phyloP scores from a whole-genome alignment of 139 green algal species.

The Penium margaritaceum region DNA sequence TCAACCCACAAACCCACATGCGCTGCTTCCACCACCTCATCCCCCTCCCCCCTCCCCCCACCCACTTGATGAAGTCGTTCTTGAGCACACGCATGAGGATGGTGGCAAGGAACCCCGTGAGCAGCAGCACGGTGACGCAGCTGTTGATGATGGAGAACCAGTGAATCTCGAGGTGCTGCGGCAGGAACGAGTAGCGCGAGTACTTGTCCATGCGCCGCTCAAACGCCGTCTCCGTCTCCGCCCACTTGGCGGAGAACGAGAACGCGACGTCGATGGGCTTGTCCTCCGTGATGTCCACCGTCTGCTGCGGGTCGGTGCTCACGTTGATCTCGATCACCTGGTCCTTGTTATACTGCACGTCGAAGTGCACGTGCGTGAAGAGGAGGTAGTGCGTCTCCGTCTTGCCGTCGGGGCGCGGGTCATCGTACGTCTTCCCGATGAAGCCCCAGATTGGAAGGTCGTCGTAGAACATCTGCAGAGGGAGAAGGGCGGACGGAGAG shows the following conservation, averaged over 20 bases:
- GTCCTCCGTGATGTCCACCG: conserved; percentile 54
- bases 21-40: too few species aligned
- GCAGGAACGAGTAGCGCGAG: conserved; percentile 53
- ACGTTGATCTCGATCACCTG: conserved; percentile 73
- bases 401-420: not conserved
- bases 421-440: conserved; percentile 50
- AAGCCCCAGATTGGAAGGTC: conserved; percentile 92
- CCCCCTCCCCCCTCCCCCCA: not conserved
- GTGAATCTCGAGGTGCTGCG: conserved; percentile 58
- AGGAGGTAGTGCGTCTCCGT: conserved; percentile 47
- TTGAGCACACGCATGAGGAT: conserved; percentile 59
- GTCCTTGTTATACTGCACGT: conserved; percentile 57
- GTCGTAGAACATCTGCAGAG: conserved; percentile 49
- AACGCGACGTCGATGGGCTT: conserved; percentile 46
- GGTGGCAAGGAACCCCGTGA: conserved; percentile 55
- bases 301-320: conserved; percentile 59
- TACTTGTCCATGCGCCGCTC: conserved; percentile 56
- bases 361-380: conserved; percentile 57
- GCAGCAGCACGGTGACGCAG: conserved; percentile 56
- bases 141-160: conserved; percentile 61
- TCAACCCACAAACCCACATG: not conserved
- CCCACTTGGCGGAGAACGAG: conserved; percentile 53
- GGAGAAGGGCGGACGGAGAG: not conserved
- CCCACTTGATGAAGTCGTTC: conserved; percentile 59
- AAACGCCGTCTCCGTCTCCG: conserved; percentile 46